A percentile compares a stretch with the other conserved stretches of the same genome.
phyloP scores from a whole-genome alignment of 192 early-diverging fungal genomes.

The Entrophospora sp. region DNA sequence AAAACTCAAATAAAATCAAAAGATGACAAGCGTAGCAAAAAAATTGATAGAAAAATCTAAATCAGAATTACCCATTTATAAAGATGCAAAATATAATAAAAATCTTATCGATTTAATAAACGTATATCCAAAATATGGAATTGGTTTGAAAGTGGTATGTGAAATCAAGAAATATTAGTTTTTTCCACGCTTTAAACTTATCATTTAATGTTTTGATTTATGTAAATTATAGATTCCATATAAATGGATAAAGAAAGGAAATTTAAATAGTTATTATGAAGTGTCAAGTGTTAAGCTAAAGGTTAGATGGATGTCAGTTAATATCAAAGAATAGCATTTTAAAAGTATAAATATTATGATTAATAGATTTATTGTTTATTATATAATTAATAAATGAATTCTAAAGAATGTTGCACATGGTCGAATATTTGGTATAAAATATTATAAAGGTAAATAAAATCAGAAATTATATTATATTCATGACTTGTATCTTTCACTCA shows the following conservation, averaged over 20 bases:
- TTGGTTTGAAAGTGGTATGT: slow-evolving; percentile 7
- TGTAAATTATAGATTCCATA: neutral
- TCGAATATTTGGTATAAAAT: slow-evolving; percentile 1
- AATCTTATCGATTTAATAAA: slow-evolving; percentile 10
- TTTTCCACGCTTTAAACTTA: neutral
- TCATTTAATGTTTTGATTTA: neutral
- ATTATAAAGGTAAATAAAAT: slow-evolving; percentile 8
- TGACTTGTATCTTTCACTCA: no score
- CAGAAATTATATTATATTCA: no score
- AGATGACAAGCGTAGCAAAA: slow-evolving; percentile 13
- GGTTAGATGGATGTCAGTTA: neutral
- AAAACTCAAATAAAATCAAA: no score
- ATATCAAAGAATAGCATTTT: neutral
- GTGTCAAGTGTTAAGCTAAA: neutral
- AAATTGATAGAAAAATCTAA: neutral
- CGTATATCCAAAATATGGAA: slow-evolving; percentile 7
- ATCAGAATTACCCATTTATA: neutral
- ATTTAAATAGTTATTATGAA: neutral
- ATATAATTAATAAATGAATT: no score
- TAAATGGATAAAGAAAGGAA: neutral
- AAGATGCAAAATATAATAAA: neutral
- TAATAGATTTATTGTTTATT: neutral
- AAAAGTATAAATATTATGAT: neutral
- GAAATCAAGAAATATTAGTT: no score
- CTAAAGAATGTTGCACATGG: slow-evolving; percentile 7